Evolutionary conservation across 2,329 filamentous ascomycete genomes (phyloP).

Genomic region (Aspergillus costaricaensis): DNA sequence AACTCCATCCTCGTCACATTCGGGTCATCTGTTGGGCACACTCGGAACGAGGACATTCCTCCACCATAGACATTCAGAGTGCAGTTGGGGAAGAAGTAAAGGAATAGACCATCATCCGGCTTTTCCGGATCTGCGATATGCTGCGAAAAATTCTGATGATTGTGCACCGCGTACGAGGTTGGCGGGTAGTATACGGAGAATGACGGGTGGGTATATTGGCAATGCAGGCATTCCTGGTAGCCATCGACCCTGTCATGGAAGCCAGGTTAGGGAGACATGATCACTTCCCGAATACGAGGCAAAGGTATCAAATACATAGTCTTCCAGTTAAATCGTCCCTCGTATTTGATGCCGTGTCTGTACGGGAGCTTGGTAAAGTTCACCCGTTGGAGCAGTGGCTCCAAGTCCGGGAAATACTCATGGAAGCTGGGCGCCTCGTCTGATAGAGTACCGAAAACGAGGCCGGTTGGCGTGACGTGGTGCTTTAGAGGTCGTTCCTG

Average conservation of each 20-base stretch:
- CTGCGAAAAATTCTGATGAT: slow-evolving; percentile 58
- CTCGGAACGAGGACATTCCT: slow-evolving; percentile 59
- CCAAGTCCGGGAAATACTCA: slow-evolving; percentile 56
- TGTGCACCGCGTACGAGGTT: slow-evolving; percentile 57
- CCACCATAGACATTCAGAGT: slow-evolving; percentile 61
- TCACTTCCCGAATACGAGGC: slow-evolving; percentile 1
- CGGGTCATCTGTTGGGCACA: slow-evolving; percentile 54
- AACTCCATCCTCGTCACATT: slow-evolving; percentile 59
- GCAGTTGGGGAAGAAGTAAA: slow-evolving; percentile 61
- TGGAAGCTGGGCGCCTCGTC: slow-evolving; percentile 52
- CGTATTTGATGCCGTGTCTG: slow-evolving; percentile 56
- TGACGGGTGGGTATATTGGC: slow-evolving; percentile 60
- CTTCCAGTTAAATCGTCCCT: slow-evolving; percentile 62
- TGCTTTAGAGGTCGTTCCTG: slow-evolving; percentile 33
- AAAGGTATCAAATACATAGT: slow-evolving; percentile 47
- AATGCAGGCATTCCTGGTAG: slow-evolving; percentile 61
- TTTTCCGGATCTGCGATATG: slow-evolving; percentile 58
- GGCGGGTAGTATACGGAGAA: slow-evolving; percentile 59
- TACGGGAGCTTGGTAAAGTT: slow-evolving; percentile 58
- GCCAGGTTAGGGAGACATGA: not conserved
- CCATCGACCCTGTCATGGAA: slow-evolving; percentile 51
- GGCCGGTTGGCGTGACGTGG: slow-evolving; percentile 53
- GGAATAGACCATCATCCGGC: slow-evolving; percentile 56
- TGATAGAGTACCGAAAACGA: slow-evolving; percentile 56
- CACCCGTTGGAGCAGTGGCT: slow-evolving; percentile 51